Evolutionary conservation across 148 eudicot genomes (phyloP), one percentile per base, ranked within the genome.

Genomic region (Persicaria maculosa): DNA sequence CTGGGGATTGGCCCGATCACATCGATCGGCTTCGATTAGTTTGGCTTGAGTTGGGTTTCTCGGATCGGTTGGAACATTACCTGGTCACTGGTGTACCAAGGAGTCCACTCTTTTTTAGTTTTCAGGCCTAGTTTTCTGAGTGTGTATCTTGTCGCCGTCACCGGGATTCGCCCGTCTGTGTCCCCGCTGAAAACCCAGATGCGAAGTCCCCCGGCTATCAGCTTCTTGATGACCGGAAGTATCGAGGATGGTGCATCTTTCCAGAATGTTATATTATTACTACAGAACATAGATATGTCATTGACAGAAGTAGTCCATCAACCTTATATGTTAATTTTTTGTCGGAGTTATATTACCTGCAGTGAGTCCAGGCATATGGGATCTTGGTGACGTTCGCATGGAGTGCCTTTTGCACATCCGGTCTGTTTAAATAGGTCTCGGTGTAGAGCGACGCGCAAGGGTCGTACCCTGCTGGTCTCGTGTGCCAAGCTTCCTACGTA

Each of bases 111-210:
- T 74, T 91, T 62, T 7, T 53, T 69, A 10, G 85, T 89, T 48
- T 83, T 81, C 52, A 93, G 80, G n/a, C 92, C 83, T 20, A 93
- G 91, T 73, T 91, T 91, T 50, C 69, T 78, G 50, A 93, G 83
- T 4, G 91, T 77, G 47, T 74, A 85, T 74, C 98, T 86, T 6
- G 98, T 91, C 40, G 92, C 74, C 17, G 97, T 93, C 45, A 91
- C 97, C 4, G 97, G 97, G 31, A 93, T 84, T 81, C 98, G 85
- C 65, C 97, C 98, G 79, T 93, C 98, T 0, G 86, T 88, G 70
- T 93, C 98, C 4, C 98, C 98, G 59, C 98, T 93, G 76, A 16
- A 76, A 67, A 93, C 85, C 98, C 98, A 93, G 14, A 91, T 45
- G 22, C 98, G 86, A 53, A 87, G 75, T 54, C 88, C 91, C 43